Evolutionary conservation across 495 filamentous ascomycete species (phyloP).

Genomic region (Aspergillus diversus): DNA sequence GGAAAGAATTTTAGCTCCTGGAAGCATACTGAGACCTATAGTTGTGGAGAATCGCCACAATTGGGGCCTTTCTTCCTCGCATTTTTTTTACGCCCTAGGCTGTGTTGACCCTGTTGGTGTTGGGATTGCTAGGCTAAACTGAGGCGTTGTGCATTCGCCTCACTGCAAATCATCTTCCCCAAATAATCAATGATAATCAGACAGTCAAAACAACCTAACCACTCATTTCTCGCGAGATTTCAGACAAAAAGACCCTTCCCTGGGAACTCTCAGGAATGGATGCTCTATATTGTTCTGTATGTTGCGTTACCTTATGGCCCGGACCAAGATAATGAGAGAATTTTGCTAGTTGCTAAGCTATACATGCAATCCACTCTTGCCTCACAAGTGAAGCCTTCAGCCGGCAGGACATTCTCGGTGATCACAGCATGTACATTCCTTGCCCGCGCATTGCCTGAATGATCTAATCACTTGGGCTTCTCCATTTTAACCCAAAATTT

Average conservation of each 20-base stretch:
- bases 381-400: neutral
- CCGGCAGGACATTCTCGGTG: neutral
- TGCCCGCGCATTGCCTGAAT: neutral
- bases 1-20: constrained; percentile 2
- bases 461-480: neutral
- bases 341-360: neutral
- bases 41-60: neutral
- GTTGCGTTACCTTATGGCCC: neutral
- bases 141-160: neutral
- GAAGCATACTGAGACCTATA: neutral
- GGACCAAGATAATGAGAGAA: neutral
- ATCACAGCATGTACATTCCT: neutral
- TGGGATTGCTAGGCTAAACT: neutral
- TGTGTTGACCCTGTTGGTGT: neutral
- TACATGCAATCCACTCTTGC: constrained; percentile 2
- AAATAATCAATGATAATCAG: neutral
- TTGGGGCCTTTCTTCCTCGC: neutral
- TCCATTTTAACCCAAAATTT: neutral
- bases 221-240: neutral
- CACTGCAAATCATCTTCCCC: neutral
- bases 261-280: neutral
- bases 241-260: neutral
- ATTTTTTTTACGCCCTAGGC: neutral
- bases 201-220: neutral
- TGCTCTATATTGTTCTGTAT: neutral